Evolutionary conservation across 2,329 filamentous ascomycete species (phyloP).

Genomic region (Pseudogymnoascus sp.): DNA sequence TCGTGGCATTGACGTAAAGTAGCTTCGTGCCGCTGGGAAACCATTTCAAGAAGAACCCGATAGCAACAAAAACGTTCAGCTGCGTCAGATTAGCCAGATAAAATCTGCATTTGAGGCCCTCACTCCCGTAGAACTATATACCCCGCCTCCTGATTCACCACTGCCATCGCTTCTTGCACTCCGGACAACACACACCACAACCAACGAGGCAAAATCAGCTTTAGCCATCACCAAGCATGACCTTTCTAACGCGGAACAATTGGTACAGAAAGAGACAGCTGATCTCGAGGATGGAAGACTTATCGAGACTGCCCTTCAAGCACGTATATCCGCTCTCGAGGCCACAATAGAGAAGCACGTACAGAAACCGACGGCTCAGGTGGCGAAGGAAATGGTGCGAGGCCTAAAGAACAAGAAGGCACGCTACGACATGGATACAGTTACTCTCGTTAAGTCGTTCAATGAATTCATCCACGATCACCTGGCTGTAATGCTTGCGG

Average conservation of each 20-base stretch:
- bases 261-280: constrained; percentile 43
- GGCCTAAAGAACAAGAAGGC: constrained; percentile 52
- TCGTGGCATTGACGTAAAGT: constrained; percentile 12
- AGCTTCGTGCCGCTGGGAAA: constrained; percentile 24
- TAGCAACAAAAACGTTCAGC: constrained; percentile 28
- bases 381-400: constrained; percentile 53
- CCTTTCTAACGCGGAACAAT: constrained; percentile 36
- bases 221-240: constrained; percentile 39
- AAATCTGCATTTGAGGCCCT: constrained; percentile 59
- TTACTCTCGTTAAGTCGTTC: constrained; percentile 53
- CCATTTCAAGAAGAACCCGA: constrained; percentile 23
- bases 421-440: constrained; percentile 52
- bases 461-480: constrained; percentile 62
- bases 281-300: constrained; percentile 47
- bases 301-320: constrained; percentile 44
- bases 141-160: constrained; percentile 59
- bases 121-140: constrained; percentile 51
- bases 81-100: constrained; percentile 43
- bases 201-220: constrained; percentile 55
- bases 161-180: constrained; percentile 65
- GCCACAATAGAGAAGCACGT: constrained; percentile 48
- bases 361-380: constrained; percentile 51
- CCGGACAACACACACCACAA: constrained; percentile 55
- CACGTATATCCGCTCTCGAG: constrained; percentile 51
- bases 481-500: constrained; percentile 68